Evolutionary conservation across 31 red algal genomes (phyloP).

Genomic region (Porphyra umbilicalis): DNA sequence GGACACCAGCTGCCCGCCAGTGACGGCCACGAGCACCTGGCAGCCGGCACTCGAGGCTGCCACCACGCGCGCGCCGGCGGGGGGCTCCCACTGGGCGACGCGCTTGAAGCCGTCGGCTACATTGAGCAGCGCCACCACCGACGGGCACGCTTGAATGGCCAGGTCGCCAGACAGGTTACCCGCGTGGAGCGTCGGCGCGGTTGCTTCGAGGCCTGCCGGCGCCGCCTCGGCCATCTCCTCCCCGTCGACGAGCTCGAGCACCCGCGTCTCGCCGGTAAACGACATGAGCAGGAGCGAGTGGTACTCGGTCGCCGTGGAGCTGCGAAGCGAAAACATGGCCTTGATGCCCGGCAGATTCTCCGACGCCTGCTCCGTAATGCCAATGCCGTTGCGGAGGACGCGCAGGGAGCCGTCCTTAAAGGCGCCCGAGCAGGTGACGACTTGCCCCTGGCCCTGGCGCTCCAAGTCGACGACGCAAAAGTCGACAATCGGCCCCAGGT

Average conservation of each 20-base stretch:
- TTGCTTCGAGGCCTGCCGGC: conserved; percentile 67
- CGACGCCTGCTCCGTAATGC: conserved; percentile 83
- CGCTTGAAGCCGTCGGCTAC: conserved; percentile 20
- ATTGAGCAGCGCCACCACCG: conserved; percentile 21
- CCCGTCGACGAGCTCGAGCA: conserved; percentile 68
- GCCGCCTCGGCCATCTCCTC: conserved; percentile 83
- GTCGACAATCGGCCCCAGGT: conserved; percentile 96
- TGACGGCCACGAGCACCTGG: conserved; percentile 73
- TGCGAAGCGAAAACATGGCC: conserved; percentile 80
- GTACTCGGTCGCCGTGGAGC: conserved; percentile 40
- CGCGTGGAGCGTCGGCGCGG: conserved; percentile 56
- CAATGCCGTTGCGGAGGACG: conserved; percentile 94
- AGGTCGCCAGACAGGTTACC: conserved; percentile 75
- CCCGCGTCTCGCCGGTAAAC: conserved; percentile 84
- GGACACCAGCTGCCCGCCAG: conserved; percentile 64
- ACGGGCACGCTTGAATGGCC: conserved; percentile 71
- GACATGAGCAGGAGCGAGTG: conserved; percentile 72
- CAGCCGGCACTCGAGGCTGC: conserved; percentile 57
- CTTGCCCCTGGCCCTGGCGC: conserved; percentile 78
- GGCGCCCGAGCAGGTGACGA: conserved; percentile 93
- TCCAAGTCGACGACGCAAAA: conserved; percentile 85
- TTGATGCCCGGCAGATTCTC: conserved; percentile 78
- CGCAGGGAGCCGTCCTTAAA: conserved; percentile 83
- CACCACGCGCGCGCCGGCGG: conserved; percentile 42
- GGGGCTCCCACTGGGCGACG: conserved; percentile 48